Conservation (phyloP, 164 flowering plant genomes). For the Berberis vulgaris region DNA sequence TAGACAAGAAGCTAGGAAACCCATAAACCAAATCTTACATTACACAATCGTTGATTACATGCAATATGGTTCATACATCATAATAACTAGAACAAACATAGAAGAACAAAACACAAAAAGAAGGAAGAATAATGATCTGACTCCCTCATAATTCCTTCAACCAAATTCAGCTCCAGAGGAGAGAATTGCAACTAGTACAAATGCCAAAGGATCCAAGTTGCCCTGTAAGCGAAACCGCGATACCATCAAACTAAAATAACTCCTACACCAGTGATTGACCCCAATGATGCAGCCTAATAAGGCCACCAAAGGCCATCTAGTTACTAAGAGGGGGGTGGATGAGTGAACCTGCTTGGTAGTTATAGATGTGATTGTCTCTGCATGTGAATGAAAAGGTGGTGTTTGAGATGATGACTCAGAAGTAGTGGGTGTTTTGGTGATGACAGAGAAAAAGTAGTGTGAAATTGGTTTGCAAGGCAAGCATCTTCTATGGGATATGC, state of each 20-base stretch:
- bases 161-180: not conserved
- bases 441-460: not conserved
- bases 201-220: constrained; percentile 20
- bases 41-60: no score
- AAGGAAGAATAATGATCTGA: no score
- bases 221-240: constrained; percentile 6
- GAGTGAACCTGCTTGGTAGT: not conserved
- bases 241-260: not conserved
- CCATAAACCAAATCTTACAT: no score
- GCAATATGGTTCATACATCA: no score
- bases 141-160: not conserved
- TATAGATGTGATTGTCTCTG: not conserved
- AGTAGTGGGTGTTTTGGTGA: not conserved
- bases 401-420: not conserved
- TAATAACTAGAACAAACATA: no score
- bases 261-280: no score
- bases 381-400: not conserved
- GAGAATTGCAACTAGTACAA: not conserved
- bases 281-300: no score
- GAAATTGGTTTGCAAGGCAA: not conserved
- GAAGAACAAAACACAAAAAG: no score
- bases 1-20: no score
- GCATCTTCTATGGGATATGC: constrained; percentile 16
- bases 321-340: not conserved
- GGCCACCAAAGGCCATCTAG: no score